phyloP scores from a whole-genome alignment of 257 asterid species.

The Plantago major region DNA sequence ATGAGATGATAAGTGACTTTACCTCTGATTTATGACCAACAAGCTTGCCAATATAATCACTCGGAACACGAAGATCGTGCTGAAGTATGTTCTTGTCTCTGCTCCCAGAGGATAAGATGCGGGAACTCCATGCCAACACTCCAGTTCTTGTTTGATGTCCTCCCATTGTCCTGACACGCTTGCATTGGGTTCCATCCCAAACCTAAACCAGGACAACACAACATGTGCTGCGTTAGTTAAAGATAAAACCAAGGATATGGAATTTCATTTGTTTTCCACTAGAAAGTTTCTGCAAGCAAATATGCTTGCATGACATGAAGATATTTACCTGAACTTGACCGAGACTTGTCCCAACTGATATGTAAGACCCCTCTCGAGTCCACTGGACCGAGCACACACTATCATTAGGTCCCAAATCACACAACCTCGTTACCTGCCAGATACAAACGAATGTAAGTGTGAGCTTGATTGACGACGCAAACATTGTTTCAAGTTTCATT shows the following conservation, averaged over 20 bases:
- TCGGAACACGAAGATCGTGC: constrained; percentile 86
- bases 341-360: constrained; percentile 80
- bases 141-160: constrained; percentile 96
- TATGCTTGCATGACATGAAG: not conserved
- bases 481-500: not conserved
- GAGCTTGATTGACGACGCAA: not conserved
- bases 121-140: constrained; percentile 82
- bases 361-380: constrained; percentile 91
- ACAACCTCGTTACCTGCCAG: constrained; percentile 74
- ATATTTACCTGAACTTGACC: constrained; percentile 86
- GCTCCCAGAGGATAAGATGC: constrained; percentile 90
- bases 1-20: not conserved
- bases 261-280: not conserved
- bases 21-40: constrained; percentile 97
- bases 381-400: constrained; percentile 91
- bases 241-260: not conserved
- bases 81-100: constrained; percentile 92
- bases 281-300: not conserved
- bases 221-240: not conserved
- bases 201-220: constrained; percentile 35
- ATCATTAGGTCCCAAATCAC: constrained; percentile 89
- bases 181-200: constrained; percentile 96
- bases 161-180: constrained; percentile 79
- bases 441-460: too few relatives aligned
- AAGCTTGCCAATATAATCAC: constrained; percentile 76